Conservation (phyloP, 805 yeast species). For the Pichia exigua region DNA sequence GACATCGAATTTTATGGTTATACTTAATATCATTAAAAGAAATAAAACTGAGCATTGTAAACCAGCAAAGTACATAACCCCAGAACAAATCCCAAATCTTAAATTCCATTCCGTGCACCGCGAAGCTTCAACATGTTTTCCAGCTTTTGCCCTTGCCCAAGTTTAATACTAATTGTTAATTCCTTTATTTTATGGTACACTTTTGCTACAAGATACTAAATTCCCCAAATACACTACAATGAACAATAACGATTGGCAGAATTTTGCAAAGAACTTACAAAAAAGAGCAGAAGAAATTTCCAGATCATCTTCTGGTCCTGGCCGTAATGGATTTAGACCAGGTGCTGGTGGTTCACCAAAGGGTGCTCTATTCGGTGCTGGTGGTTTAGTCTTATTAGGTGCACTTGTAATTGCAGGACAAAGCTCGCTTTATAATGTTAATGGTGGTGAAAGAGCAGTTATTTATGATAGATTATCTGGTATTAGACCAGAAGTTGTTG, state of each 20-base stretch:
- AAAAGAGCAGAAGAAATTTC: slow-evolving; percentile 36
- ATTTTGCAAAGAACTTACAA: slow-evolving; percentile 43
- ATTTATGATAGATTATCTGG: slow-evolving; percentile 85
- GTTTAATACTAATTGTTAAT: background rate
- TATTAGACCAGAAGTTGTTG: slow-evolving; percentile 70
- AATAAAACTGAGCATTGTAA: background rate
- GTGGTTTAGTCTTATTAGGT: slow-evolving; percentile 51
- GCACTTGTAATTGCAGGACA: slow-evolving; percentile 48
- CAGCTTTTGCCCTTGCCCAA: background rate
- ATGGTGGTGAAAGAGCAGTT: slow-evolving; percentile 98
- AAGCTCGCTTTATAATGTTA: slow-evolving; percentile 71
- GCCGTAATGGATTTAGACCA: slow-evolving; percentile 12
- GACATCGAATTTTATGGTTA: slow-evolving; percentile 7
- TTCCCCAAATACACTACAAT: slow-evolving; percentile 11
- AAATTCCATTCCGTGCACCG: background rate
- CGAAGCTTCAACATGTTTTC: background rate
- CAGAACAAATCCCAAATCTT: background rate
- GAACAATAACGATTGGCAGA: slow-evolving; percentile 42
- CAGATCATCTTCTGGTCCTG: slow-evolving; percentile 25
- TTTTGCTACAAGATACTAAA: background rate
- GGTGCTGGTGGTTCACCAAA: slow-evolving; percentile 32
- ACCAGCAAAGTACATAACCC: background rate
- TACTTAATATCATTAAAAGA: background rate
- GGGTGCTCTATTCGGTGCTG: slow-evolving; percentile 54
- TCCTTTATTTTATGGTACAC: background rate